Evolutionary conservation across 2,329 filamentous ascomycete genomes (phyloP).

Genomic region (Gyromitra esculenta): DNA sequence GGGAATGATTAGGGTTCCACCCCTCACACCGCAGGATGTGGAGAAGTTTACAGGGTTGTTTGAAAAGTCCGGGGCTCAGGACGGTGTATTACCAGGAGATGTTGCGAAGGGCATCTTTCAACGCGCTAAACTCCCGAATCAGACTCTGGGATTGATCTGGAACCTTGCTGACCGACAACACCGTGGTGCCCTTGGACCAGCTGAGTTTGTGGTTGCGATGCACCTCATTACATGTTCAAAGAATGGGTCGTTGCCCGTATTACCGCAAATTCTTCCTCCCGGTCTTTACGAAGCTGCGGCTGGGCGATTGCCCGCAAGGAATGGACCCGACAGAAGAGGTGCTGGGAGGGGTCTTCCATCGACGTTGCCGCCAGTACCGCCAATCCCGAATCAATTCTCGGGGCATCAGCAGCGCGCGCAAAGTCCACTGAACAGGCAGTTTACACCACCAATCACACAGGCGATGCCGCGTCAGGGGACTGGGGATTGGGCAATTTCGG

Average conservation of each 20-base stretch:
- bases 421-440: slow-evolving; percentile 68
- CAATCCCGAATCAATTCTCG: slow-evolving; percentile 84
- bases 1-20: slow-evolving; percentile 83
- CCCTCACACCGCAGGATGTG: slow-evolving; percentile 86
- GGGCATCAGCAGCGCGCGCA: slow-evolving; percentile 70
- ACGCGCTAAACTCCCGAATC: slow-evolving; percentile 87
- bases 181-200: slow-evolving; percentile 82
- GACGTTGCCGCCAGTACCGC: slow-evolving; percentile 68
- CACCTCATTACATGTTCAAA: slow-evolving; percentile 93
- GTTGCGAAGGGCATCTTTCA: slow-evolving; percentile 95
- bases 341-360: slow-evolving; percentile 66
- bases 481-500: slow-evolving; percentile 81
- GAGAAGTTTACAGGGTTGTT: slow-evolving; percentile 89
- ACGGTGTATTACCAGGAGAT: slow-evolving; percentile 80
- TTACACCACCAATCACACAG: slow-evolving; percentile 65
- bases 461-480: slow-evolving; percentile 61
- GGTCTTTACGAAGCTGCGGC: slow-evolving; percentile 90
- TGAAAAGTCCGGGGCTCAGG: slow-evolving; percentile 82
- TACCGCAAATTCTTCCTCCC: slow-evolving; percentile 82
- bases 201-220: slow-evolving; percentile 98
- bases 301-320: slow-evolving; percentile 67
- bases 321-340: slow-evolving; percentile 58
- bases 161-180: slow-evolving; percentile 93
- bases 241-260: slow-evolving; percentile 77
- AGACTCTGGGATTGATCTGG: slow-evolving; percentile 94